Percentiles rank a stretch among this genome's conserved stretches.
Evolutionary conservation across 2,329 filamentous ascomycete species (phyloP).

Genomic region (Monosporascus ibericus): DNA sequence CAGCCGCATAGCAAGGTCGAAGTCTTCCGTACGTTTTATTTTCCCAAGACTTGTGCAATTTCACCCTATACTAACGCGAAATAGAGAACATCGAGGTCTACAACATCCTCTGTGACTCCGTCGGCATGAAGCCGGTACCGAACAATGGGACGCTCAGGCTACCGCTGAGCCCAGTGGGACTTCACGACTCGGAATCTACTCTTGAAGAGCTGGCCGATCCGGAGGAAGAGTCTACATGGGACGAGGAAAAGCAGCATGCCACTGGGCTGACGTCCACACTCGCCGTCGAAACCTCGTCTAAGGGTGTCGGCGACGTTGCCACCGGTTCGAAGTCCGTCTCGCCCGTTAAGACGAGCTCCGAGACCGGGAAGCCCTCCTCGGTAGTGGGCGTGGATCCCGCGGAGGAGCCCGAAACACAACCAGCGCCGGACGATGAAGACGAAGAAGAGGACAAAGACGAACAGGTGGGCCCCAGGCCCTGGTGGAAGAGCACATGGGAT

Average conservation of each 20-base stretch:
- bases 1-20: slow-evolving; percentile 72
- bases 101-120: slow-evolving; percentile 85
- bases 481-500: not conserved
- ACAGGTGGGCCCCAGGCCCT: not conserved
- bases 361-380: slow-evolving; percentile 3
- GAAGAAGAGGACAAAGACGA: not conserved
- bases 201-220: slow-evolving; percentile 21
- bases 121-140: slow-evolving; percentile 64
- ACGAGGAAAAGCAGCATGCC: slow-evolving; percentile 4
- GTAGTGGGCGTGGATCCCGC: slow-evolving; percentile 7
- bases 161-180: slow-evolving; percentile 57
- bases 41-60: not conserved
- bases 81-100: slow-evolving; percentile 92
- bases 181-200: slow-evolving; percentile 43
- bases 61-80: slow-evolving; percentile 18
- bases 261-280: not conserved
- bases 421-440: slow-evolving; percentile 25
- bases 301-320: not conserved
- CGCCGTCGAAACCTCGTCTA: not conserved
- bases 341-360: slow-evolving; percentile 8
- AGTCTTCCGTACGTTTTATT: slow-evolving; percentile 66
- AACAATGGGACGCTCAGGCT: slow-evolving; percentile 86
- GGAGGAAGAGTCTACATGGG: slow-evolving; percentile 9
- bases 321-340: slow-evolving; percentile 12
- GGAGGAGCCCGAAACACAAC: slow-evolving; percentile 2